Percentiles rank a stretch among this genome's conserved stretches.
phyloP scores from a whole-genome alignment of 2,329 filamentous ascomycete genomes.

The Fusarium mundagurra region DNA sequence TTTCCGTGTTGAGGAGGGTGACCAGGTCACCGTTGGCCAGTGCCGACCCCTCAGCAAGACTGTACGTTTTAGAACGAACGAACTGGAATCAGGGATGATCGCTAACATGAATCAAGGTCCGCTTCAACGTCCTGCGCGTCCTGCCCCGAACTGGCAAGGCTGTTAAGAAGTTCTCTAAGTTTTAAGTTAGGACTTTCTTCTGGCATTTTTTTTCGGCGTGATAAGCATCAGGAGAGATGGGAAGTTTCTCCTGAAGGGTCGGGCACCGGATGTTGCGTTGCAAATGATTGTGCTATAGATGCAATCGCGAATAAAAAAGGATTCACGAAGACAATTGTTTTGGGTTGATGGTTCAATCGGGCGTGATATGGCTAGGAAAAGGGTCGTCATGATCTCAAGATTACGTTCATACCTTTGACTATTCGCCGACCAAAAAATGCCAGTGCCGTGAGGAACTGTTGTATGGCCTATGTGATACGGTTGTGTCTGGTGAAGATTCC shows the following conservation, averaged over 20 bases:
- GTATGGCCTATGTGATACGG: not conserved
- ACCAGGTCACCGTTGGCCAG: conserved; percentile 99
- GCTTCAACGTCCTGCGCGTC: conserved; percentile 99
- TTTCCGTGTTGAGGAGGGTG: conserved; percentile 99
- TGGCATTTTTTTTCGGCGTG: conserved; percentile 68
- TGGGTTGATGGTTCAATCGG: conserved; percentile 44
- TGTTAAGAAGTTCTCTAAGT: conserved; percentile 99
- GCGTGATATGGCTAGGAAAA: conserved; percentile 45
- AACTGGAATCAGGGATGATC: not conserved
- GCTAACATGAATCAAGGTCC: conserved; percentile 70
- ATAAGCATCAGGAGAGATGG: conserved; percentile 56
- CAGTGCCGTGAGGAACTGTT: conserved; percentile 34
- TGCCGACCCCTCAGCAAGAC: conserved; percentile 99
- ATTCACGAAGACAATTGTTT: conserved; percentile 53
- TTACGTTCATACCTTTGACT: conserved; percentile 45
- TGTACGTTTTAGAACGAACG: conserved; percentile 69
- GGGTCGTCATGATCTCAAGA: conserved; percentile 44
- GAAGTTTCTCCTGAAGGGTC: conserved; percentile 52
- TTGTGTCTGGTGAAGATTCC: conserved; percentile 5
- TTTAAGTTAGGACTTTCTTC: conserved; percentile 72
- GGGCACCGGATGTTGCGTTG: conserved; percentile 55
- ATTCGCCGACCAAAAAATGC: conserved; percentile 39
- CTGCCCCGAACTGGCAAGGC: conserved; percentile 96
- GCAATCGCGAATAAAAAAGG: conserved; percentile 56
- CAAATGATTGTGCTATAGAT: conserved; percentile 58